Evolutionary conservation across 805 yeast genomes (phyloP), one percentile per base, ranked within the genome.

Genomic region (Groenewaldozyma tartarivorans): DNA sequence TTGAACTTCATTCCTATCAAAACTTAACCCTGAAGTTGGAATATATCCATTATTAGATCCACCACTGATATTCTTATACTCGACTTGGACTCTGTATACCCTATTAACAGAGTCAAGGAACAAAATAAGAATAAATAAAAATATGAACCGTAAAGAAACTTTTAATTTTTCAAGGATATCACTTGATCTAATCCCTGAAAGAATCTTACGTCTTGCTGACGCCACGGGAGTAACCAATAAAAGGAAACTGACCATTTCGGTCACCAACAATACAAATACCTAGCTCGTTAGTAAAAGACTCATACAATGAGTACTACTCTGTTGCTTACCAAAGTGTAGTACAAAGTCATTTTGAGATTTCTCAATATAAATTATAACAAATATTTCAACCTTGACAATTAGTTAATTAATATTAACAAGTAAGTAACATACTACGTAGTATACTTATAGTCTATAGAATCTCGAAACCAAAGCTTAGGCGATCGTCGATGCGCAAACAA

Each of bases 61-160:
- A 4, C 57, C 53, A 38, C 57, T 58, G 35, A 50, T 53, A 30
- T 55, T 53, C 15, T 67, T 62, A 55, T 81, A 65, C 55, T 84
- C 95, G 18, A 45, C 56, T 36, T 69, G 66, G 27, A 86, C 85
- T 18, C 79, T 66, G 56, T 71, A 71, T 32, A 86, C 88, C 46
- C 95, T 75, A 63, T 85, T 87, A 48, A 87, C 80, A 2, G 96
- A 78, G 60, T 92, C 99, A 40, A 85, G 61, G 58, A 92, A 92
- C 48, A 92, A 69, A 26, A 92, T 74, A 34, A 83, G 65, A 16
- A 92, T 82, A 65, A 90, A 92, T 3, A 81, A 87, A 44, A 90
- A 69, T 3, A 86, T 67, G 61, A 94, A 86, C 59, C 83, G 82
- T 49, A 86, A 68, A 3, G 86, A 79, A 48, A 86, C 74, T 53